Percentiles rank a stretch among this genome's conserved stretches.
Evolutionary conservation across 2,329 filamentous ascomycete species (phyloP).

Genomic region (Microsporum canis): DNA sequence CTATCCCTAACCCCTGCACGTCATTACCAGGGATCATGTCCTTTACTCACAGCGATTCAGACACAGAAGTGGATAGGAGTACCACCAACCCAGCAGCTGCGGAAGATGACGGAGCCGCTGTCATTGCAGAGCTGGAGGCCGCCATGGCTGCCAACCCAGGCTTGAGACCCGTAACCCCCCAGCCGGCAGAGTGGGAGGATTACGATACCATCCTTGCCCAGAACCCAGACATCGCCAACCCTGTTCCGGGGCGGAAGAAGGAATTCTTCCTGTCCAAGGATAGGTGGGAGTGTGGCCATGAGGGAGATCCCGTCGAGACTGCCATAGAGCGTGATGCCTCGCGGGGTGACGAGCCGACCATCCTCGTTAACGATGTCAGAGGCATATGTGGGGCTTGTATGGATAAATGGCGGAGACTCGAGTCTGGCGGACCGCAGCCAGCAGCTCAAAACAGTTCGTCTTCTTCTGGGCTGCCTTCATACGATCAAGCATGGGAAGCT

Average conservation of each 20-base stretch:
- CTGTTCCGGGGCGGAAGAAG: conserved; percentile 7
- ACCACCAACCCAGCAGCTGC: background rate
- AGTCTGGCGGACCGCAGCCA: background rate
- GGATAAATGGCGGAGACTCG: conserved; percentile 14
- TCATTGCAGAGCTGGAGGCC: conserved; percentile 11
- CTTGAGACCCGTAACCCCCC: conserved; percentile 7
- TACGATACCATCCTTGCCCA: conserved; percentile 13
- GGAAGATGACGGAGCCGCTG: conserved; percentile 9
- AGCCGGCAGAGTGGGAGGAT: conserved; percentile 14
- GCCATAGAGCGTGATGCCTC: conserved; percentile 12
- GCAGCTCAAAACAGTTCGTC: background rate
- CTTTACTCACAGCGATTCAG: background rate
- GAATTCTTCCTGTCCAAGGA: conserved; percentile 14
- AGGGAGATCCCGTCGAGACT: conserved; percentile 10
- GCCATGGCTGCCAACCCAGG: conserved; percentile 14
- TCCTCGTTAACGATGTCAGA: conserved; percentile 11
- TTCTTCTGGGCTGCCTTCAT: background rate
- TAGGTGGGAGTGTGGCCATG: conserved; percentile 15
- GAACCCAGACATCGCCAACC: conserved; percentile 13
- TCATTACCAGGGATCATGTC: background rate
- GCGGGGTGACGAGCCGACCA: background rate
- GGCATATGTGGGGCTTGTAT: conserved; percentile 14
- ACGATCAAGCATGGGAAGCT: conserved; percentile 1
- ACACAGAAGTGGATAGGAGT: background rate
- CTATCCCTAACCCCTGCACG: too few species aligned